These are phyloP conservation scores for Eudorina sp. DNA, from an alignment of 139 green algal genomes.

Conservation along the genomic window DNA sequence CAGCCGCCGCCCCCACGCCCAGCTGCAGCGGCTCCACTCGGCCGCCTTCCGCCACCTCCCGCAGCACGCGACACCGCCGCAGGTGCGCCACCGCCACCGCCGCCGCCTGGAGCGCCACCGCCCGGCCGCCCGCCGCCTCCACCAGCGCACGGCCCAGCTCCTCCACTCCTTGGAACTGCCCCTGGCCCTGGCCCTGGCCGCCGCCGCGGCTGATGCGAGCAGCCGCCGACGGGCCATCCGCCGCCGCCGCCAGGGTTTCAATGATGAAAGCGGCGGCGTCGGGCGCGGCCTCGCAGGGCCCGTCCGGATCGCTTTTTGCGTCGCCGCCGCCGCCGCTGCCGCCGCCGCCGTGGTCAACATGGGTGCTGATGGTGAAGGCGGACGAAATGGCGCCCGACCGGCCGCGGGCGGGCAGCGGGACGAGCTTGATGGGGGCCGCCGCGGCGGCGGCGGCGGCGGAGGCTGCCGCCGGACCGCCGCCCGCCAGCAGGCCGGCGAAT, in stretches of 20 bases:
- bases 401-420: conserved; percentile 23
- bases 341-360: not conserved
- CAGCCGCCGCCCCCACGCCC: not conserved
- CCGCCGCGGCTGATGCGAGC: not conserved
- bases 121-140: not conserved
- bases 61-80: conserved; percentile 34
- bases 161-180: not conserved
- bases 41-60: conserved; percentile 4
- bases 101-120: conserved; percentile 25
- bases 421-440: not conserved
- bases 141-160: not conserved
- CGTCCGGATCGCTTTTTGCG: not conserved
- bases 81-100: conserved; percentile 39
- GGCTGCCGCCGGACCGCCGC: not conserved
- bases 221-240: not conserved
- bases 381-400: not conserved
- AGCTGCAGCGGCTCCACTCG: conserved; percentile 38
- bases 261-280: conserved; percentile 1
- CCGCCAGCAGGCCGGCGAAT: not conserved
- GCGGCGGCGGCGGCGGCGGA: conserved; percentile 3
- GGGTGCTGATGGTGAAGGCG: not conserved
- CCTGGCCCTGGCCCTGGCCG: not conserved
- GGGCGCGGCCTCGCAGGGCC: too few relatives aligned
- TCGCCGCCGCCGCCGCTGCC: not conserved
- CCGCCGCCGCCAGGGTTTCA: not conserved